phyloP scores from a whole-genome alignment of 2,329 filamentous ascomycete species.

The Coniochaeta prunicola region DNA sequence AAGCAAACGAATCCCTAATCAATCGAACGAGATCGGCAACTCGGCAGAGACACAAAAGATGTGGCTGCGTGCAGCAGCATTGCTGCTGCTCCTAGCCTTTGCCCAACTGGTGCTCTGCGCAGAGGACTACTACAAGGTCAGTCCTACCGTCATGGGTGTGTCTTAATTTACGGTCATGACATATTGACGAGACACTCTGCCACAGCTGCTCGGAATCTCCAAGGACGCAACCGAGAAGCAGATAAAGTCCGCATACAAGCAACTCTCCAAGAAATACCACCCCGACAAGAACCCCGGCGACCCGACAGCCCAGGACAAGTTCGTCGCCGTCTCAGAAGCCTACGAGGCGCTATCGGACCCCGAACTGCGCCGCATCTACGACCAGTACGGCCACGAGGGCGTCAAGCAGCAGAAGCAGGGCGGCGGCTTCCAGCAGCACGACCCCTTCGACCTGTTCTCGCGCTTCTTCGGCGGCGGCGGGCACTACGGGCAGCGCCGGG shows the following conservation, averaged over 20 bases:
- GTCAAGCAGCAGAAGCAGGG: slow-evolving; percentile 74
- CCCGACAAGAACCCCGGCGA: slow-evolving; percentile 97
- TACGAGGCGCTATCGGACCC: slow-evolving; percentile 84
- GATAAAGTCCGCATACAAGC: slow-evolving; percentile 89
- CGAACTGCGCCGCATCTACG: slow-evolving; percentile 81
- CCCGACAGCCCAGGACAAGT: slow-evolving; percentile 75
- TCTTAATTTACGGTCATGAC: too few species aligned
- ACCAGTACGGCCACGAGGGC: slow-evolving; percentile 88
- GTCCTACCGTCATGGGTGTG: not conserved
- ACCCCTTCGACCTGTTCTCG: slow-evolving; percentile 94
- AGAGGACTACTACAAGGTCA: slow-evolving; percentile 75
- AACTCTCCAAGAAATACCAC: slow-evolving; percentile 90
- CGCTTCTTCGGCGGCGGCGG: slow-evolving; percentile 93
- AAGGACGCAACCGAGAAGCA: slow-evolving; percentile 76
- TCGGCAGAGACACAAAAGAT: slow-evolving; percentile 25
- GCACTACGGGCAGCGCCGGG: slow-evolving; percentile 74
- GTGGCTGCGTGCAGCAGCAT: slow-evolving; percentile 41
- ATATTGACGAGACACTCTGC: too few species aligned
- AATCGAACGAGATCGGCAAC: not conserved
- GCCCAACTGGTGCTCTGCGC: slow-evolving; percentile 48
- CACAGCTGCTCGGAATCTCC: slow-evolving; percentile 69
- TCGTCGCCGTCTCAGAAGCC: slow-evolving; percentile 88
- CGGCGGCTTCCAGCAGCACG: slow-evolving; percentile 57
- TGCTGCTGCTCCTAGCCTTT: slow-evolving; percentile 46
- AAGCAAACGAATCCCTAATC: not conserved